Percentiles rank a stretch among this genome's conserved stretches.
These are phyloP conservation scores for Mycena haematopus DNA, from an alignment of 768 basidiomycete species.

Conservation along the genomic window DNA sequence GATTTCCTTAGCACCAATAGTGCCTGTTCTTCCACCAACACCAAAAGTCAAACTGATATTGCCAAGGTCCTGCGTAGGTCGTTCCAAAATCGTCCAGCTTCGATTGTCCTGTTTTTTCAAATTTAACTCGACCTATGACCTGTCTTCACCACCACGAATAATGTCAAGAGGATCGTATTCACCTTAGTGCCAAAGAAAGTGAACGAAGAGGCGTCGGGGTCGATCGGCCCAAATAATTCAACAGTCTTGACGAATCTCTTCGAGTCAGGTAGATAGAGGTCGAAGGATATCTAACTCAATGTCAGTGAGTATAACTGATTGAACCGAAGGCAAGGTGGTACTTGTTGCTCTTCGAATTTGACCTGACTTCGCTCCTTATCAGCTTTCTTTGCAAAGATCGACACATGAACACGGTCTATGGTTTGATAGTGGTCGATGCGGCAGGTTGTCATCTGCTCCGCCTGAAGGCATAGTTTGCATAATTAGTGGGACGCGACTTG, in stretches of 20 bases:
- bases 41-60: conserved; percentile 89
- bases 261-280: conserved; percentile 78
- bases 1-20: conserved; percentile 84
- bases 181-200: conserved; percentile 87
- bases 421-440: conserved; percentile 99
- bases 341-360: conserved; percentile 68
- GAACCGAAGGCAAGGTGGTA: conserved; percentile 38
- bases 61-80: conserved; percentile 67
- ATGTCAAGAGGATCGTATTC: conserved; percentile 20
- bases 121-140: conserved; percentile 74
- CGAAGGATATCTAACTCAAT: conserved; percentile 67
- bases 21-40: conserved; percentile 91
- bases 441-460: conserved; percentile 77
- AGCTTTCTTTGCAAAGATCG: conserved; percentile 90
- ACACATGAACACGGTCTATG: conserved; percentile 84
- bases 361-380: conserved; percentile 81
- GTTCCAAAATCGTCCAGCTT: conserved; percentile 90
- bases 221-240: conserved; percentile 85
- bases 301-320: conserved; percentile 17
- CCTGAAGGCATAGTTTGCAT: conserved; percentile 38
- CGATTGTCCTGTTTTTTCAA: conserved; percentile 83
- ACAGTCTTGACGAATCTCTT: conserved; percentile 83
- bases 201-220: conserved; percentile 68
- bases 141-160: conserved; percentile 2
- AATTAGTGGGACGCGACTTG: conserved; percentile 28